Conservation (phyloP, 441 rosid species). For the Geranium incanum region DNA sequence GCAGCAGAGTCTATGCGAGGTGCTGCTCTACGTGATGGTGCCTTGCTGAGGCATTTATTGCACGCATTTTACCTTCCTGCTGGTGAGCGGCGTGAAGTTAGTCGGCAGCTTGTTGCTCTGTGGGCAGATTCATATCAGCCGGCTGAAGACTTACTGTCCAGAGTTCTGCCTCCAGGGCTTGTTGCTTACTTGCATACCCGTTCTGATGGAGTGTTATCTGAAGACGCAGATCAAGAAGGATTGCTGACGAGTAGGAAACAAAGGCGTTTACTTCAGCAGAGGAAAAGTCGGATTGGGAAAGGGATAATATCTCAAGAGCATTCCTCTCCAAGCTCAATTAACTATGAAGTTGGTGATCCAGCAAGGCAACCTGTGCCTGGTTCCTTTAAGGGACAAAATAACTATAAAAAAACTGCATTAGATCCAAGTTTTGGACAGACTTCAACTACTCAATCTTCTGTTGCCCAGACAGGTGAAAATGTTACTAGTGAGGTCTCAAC, state of each 20-base stretch:
- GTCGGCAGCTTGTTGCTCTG: slow-evolving; percentile 98
- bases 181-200: slow-evolving; percentile 98
- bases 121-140: slow-evolving; percentile 99
- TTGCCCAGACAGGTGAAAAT: slow-evolving; percentile 44
- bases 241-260: slow-evolving; percentile 76
- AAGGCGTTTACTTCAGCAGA: slow-evolving; percentile 82
- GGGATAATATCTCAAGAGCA: slow-evolving; percentile 64
- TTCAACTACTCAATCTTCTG: slow-evolving; percentile 29
- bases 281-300: slow-evolving; percentile 60
- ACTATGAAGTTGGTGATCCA: slow-evolving; percentile 53
- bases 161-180: slow-evolving; percentile 98
- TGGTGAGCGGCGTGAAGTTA: slow-evolving; percentile 93
- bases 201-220: slow-evolving; percentile 49
- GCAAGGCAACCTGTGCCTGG: slow-evolving; percentile 38
- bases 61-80: slow-evolving; percentile 86
- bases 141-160: slow-evolving; percentile 75
- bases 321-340: slow-evolving; percentile 53
- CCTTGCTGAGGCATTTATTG: slow-evolving; percentile 89
- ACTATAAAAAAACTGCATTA: slow-evolving; percentile 37
- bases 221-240: slow-evolving; percentile 64
- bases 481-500: slow-evolving; percentile 35
- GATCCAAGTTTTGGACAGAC: slow-evolving; percentile 43
- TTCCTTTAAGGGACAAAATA: slow-evolving; percentile 43
- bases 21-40: slow-evolving; percentile 99
- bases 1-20: slow-evolving; percentile 99